Conservation (phyloP, 805 yeast species). For the Schwanniomyces occidentalis region DNA sequence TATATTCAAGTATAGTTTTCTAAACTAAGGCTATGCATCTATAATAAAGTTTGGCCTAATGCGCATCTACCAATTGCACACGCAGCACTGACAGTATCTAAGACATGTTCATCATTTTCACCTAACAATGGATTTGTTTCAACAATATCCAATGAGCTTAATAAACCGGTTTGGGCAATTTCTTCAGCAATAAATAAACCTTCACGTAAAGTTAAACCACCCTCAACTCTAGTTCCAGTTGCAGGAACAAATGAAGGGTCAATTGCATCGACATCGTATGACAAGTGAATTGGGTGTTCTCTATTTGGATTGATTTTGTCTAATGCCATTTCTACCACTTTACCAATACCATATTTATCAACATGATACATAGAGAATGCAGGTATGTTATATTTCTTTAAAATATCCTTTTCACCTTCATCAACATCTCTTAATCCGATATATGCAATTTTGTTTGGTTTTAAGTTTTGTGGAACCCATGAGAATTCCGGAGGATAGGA, state of each 20-base stretch:
- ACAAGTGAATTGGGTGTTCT: slow-evolving; percentile 75
- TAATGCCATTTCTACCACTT: slow-evolving; percentile 90
- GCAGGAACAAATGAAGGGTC: slow-evolving; percentile 95
- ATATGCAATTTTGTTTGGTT: slow-evolving; percentile 75
- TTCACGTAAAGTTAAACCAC: slow-evolving; percentile 92
- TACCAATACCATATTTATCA: slow-evolving; percentile 89
- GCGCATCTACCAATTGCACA: slow-evolving; percentile 92
- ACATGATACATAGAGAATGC: slow-evolving; percentile 96
- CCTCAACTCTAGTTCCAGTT: slow-evolving; percentile 97
- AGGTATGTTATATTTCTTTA: slow-evolving; percentile 68
- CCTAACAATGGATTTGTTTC: slow-evolving; percentile 93
- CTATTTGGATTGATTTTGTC: slow-evolving; percentile 71
- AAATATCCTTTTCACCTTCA: slow-evolving; percentile 73
- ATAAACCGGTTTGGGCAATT: slow-evolving; percentile 84
- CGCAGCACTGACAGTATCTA: slow-evolving; percentile 87
- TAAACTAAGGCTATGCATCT: slow-evolving; percentile 14
- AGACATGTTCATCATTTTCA: slow-evolving; percentile 67
- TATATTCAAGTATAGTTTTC: no score
- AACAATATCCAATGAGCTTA: slow-evolving; percentile 86
- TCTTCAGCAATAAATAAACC: slow-evolving; percentile 92
- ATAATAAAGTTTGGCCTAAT: slow-evolving; percentile 83
- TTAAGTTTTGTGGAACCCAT: slow-evolving; percentile 77
- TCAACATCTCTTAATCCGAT: slow-evolving; percentile 96
- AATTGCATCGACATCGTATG: slow-evolving; percentile 95
- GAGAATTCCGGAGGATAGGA: slow-evolving; percentile 69